phyloP scores from a whole-genome alignment of 2,329 filamentous ascomycete genomes.

The Stachybotrys chlorohalonatus region DNA sequence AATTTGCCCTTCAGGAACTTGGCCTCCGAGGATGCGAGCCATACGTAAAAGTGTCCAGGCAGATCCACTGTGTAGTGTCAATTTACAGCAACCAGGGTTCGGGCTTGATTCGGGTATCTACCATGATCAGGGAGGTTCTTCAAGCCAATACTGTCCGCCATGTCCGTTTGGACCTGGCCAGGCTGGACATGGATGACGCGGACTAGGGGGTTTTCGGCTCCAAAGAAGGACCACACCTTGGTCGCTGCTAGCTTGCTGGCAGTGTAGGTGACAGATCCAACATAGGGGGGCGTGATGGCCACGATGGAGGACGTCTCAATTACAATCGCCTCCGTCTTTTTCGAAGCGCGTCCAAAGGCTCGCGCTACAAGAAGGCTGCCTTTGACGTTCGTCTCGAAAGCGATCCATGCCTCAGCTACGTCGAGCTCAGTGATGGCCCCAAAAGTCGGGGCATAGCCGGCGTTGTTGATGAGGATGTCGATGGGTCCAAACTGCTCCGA shows the following conservation, averaged over 20 bases:
- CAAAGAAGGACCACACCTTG: background rate
- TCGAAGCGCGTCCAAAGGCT: conserved; percentile 8
- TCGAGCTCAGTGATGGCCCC: conserved; percentile 7
- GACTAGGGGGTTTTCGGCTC: background rate
- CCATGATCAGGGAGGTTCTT: background rate
- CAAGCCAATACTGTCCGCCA: background rate
- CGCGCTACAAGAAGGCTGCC: conserved; percentile 11
- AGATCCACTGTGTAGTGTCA: conserved; percentile 3
- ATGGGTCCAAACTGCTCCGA: conserved; percentile 3
- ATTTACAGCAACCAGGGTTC: background rate
- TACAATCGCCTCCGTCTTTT: conserved; percentile 7
- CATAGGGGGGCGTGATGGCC: conserved; percentile 4
- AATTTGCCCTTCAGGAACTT: conserved; percentile 21
- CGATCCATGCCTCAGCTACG: conserved; percentile 12
- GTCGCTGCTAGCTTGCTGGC: conserved; percentile 1
- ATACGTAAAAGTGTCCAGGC: conserved; percentile 4
- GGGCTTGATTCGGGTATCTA: background rate
- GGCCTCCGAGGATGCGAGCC: conserved; percentile 9
- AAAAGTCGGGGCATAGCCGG: conserved; percentile 10
- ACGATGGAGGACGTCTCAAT: conserved; percentile 12
- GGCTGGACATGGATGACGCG: background rate
- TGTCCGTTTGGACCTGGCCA: background rate
- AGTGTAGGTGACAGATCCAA: background rate
- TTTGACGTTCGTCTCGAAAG: conserved; percentile 15
- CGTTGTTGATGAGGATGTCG: conserved; percentile 18